Evolutionary conservation across 2,329 filamentous ascomycete genomes (phyloP).

Genomic region (Sarocladium oryzae): DNA sequence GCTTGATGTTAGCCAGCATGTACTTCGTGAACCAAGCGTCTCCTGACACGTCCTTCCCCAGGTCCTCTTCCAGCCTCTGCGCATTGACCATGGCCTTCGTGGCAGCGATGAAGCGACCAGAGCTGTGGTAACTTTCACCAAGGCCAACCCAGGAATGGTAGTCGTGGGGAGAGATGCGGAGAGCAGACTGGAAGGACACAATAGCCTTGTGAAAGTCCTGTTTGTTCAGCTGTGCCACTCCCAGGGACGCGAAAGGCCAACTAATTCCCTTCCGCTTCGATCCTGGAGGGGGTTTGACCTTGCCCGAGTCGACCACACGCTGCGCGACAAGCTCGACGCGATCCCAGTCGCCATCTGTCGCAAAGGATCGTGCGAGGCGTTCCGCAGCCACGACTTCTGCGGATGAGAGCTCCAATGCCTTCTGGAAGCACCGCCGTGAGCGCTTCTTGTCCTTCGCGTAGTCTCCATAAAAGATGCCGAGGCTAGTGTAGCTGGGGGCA

Average conservation of each 20-base stretch:
- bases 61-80: conserved; percentile 61
- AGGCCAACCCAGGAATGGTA: conserved; percentile 96
- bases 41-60: conserved; percentile 42
- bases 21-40: conserved; percentile 95
- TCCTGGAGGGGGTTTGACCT: conserved; percentile 80
- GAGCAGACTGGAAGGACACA: conserved; percentile 82
- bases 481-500: conserved; percentile 83
- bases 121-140: conserved; percentile 95
- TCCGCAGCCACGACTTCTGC: conserved; percentile 84
- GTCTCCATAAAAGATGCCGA: conserved; percentile 87
- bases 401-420: conserved; percentile 86
- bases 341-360: conserved; percentile 90
- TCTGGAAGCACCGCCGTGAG: conserved; percentile 89
- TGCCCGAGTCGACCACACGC: conserved; percentile 89
- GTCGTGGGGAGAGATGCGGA: conserved; percentile 76
- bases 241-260: conserved; percentile 92
- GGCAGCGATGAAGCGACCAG: conserved; percentile 88
- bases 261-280: conserved; percentile 90
- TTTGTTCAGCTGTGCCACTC: conserved; percentile 90
- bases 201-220: conserved; percentile 86
- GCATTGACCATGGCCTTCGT: conserved; percentile 86
- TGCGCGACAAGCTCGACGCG: conserved; percentile 89
- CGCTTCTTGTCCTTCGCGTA: conserved; percentile 82
- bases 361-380: conserved; percentile 77
- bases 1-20: conserved; percentile 91